Conservation (phyloP, 2,329 filamentous ascomycete genomes). For the Seiridium cupressi region DNA sequence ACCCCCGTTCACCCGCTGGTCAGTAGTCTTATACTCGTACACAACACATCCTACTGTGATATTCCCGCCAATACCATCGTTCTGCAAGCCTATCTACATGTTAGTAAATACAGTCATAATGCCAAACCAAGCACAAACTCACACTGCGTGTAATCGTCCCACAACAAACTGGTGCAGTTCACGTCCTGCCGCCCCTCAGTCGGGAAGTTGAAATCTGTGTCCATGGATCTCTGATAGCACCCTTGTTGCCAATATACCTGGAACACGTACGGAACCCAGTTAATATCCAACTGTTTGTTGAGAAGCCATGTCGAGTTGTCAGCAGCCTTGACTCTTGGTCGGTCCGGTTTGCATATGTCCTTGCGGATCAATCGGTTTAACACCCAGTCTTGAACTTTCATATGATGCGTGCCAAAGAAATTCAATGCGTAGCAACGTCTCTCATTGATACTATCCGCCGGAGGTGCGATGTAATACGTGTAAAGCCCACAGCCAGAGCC, state of each 20-base stretch:
- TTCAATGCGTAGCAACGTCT: background rate
- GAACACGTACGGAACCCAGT: background rate
- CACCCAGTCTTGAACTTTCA: slow-evolving; percentile 1
- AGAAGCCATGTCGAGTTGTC: background rate
- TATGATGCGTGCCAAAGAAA: background rate
- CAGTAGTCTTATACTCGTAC: background rate
- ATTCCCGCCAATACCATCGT: slow-evolving; percentile 1
- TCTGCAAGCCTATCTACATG: background rate
- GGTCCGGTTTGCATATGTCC: background rate
- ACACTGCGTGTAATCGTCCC: background rate
- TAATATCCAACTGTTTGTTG: background rate
- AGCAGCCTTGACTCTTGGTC: background rate
- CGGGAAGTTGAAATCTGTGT: background rate
- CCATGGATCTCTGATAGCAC: slow-evolving; percentile 1
- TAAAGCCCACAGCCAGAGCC: background rate
- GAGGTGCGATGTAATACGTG: background rate
- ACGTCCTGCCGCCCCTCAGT: background rate
- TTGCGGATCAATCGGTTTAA: background rate
- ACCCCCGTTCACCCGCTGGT: background rate
- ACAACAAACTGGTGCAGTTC: background rate
- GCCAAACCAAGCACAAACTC: background rate
- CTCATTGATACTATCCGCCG: background rate
- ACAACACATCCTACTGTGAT: background rate
- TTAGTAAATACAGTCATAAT: background rate
- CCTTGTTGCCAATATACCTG: background rate